These are phyloP conservation scores for Exserohilum rostratum DNA, from an alignment of 2,329 filamentous ascomycete genomes.

Conservation along the genomic window DNA sequence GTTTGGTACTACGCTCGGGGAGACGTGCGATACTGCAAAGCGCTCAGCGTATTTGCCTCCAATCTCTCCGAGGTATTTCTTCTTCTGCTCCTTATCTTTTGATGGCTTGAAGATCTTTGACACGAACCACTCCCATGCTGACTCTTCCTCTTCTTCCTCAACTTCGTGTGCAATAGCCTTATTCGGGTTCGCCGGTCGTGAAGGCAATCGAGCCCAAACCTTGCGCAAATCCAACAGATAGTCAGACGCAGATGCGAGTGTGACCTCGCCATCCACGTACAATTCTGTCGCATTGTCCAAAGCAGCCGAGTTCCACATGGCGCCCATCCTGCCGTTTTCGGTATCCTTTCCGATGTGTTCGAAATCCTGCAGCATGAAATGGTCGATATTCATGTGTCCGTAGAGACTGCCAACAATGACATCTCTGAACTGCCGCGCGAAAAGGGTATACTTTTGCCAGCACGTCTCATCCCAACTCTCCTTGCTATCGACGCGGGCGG, in stretches of 20 bases:
- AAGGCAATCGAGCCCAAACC: conserved; percentile 78
- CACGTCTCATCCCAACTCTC: conserved; percentile 93
- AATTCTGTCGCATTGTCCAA: conserved; percentile 38
- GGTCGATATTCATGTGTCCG: conserved; percentile 98
- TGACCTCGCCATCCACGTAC: conserved; percentile 58
- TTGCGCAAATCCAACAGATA: conserved; percentile 81
- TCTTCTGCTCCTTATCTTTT: conserved; percentile 51
- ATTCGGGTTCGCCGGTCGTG: conserved; percentile 30
- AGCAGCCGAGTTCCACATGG: conserved; percentile 19
- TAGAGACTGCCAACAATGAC: conserved; percentile 80
- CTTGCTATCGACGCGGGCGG: conserved; percentile 84
- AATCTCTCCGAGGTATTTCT: conserved; percentile 69
- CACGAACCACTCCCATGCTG: conserved; percentile 29
- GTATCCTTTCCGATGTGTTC: conserved; percentile 71
- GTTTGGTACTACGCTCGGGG: conserved; percentile 89
- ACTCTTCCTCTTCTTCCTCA: conserved; percentile 23
- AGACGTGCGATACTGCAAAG: conserved; percentile 80
- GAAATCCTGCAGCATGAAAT: conserved; percentile 91
- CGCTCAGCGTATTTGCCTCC: conserved; percentile 84
- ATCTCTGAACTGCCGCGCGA: conserved; percentile 89
- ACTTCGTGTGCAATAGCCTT: conserved; percentile 18
- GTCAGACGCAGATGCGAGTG: conserved; percentile 70
- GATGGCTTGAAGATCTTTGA: conserved; percentile 14
- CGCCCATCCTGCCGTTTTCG: conserved; percentile 51
- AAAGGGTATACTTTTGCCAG: conserved; percentile 96